These are phyloP conservation scores for Saccharomyces hybrid DNA, from an alignment of 1,139 yeast species.

Conservation along the genomic window DNA sequence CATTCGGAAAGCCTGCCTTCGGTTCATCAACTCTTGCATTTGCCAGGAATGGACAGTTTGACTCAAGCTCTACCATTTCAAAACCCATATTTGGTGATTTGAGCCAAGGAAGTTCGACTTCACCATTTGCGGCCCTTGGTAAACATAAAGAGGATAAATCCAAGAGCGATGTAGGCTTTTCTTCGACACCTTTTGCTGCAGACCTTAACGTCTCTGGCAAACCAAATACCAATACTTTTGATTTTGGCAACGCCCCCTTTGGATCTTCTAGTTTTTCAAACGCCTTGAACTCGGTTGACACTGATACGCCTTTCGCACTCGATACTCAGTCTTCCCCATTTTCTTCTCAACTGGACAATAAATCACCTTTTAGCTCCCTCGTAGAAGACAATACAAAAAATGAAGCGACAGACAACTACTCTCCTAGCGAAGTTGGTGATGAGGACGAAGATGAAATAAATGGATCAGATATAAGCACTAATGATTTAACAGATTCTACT, in stretches of 20 bases:
- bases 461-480: slow-evolving; percentile 2
- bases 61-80: neutral
- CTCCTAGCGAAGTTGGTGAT: neutral
- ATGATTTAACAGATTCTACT: slow-evolving; percentile 15
- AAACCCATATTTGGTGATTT: neutral
- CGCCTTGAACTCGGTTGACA: neutral
- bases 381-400: no score
- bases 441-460: neutral
- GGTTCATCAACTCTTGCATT: slow-evolving; percentile 13
- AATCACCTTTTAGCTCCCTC: no score
- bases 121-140: slow-evolving; percentile 16
- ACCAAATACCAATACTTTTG: neutral
- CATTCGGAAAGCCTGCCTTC: slow-evolving; percentile 20
- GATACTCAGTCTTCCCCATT: no score
- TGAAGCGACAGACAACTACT: no score
- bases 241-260: neutral
- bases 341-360: no score
- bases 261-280: neutral
- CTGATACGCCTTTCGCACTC: no score
- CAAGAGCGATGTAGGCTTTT: neutral
- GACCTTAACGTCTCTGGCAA: neutral
- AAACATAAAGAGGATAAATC: slow-evolving; percentile 1
- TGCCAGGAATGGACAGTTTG: neutral
- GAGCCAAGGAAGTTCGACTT: neutral
- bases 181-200: neutral